Evolutionary conservation across 2,329 filamentous ascomycete genomes (phyloP).

Genomic region (Ascochyta pisi): DNA sequence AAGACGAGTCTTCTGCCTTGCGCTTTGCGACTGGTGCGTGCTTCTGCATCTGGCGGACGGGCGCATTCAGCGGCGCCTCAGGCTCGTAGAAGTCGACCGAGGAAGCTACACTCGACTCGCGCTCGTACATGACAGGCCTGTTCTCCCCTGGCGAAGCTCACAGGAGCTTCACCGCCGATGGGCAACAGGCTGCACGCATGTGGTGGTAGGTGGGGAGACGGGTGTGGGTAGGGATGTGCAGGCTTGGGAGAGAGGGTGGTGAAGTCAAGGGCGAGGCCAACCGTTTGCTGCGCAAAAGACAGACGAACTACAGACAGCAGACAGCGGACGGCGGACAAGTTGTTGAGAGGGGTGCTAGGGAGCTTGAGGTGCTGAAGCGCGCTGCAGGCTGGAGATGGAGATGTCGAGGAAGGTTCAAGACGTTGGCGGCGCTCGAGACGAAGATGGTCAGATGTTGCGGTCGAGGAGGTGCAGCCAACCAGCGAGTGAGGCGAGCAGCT

Average conservation of each 20-base stretch:
- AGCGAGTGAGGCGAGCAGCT: constrained; percentile 27
- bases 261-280: background rate
- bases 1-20: constrained; percentile 40
- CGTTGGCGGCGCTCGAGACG: background rate
- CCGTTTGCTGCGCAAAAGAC: background rate
- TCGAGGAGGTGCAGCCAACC: constrained; percentile 14
- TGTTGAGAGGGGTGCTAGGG: background rate
- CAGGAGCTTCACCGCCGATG: constrained; percentile 37
- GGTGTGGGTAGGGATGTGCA: background rate
- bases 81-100: constrained; percentile 48
- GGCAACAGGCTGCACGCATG: constrained; percentile 40
- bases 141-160: constrained; percentile 37
- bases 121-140: constrained; percentile 40
- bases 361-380: background rate
- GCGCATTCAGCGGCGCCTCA: constrained; percentile 28
- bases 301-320: background rate
- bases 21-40: constrained; percentile 38
- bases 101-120: constrained; percentile 44
- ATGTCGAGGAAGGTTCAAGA: background rate
- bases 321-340: background rate
- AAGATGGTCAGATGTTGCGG: background rate
- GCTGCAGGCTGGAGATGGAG: background rate
- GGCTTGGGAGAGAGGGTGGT: background rate
- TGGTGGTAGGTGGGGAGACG: constrained; percentile 11
- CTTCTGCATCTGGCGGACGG: constrained; percentile 20